Percentiles rank a stretch among this genome's conserved stretches.
These are phyloP conservation scores for Podospora sp. DNA, from an alignment of 495 filamentous ascomycete genomes.

Conservation along the genomic window DNA sequence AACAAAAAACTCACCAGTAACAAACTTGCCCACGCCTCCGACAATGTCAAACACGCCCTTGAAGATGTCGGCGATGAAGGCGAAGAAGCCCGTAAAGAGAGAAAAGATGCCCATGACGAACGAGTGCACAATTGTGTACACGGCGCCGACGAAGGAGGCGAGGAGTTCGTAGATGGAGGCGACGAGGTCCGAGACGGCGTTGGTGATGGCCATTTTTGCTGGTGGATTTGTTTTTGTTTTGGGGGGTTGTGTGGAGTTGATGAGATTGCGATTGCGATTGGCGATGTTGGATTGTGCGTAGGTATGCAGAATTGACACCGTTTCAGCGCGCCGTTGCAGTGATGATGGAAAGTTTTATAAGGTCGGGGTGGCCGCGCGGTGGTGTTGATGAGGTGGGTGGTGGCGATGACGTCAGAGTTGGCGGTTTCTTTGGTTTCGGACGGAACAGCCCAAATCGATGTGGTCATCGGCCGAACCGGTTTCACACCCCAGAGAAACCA, in stretches of 20 bases:
- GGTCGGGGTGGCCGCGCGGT: neutral
- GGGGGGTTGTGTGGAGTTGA: neutral
- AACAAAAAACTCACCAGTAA: conserved; percentile 32
- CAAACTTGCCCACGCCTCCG: conserved; percentile 38
- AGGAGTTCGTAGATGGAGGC: conserved; percentile 39
- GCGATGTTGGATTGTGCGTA: too few species aligned
- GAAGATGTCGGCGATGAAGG: conserved; percentile 32
- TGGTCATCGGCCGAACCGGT: neutral
- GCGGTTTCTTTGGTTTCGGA: neutral
- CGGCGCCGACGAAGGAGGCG: conserved; percentile 32
- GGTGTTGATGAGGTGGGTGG: conserved; percentile 5
- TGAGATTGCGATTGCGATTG: too few species aligned
- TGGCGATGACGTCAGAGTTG: conserved; percentile 6
- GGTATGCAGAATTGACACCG: neutral
- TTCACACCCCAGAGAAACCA: neutral
- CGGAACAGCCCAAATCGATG: neutral
- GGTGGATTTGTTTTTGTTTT: conserved; percentile 1
- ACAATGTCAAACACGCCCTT: conserved; percentile 36
- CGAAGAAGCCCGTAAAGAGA: conserved; percentile 34
- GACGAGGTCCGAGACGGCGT: conserved; percentile 37
- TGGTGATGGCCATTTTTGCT: conserved; percentile 40
- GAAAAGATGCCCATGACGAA: conserved; percentile 30
- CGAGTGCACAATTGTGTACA: conserved; percentile 34
- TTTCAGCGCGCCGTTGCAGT: neutral
- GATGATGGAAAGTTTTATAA: neutral